phyloP scores from a whole-genome alignment of 306 rosid species.

The Sophora flavescens region DNA sequence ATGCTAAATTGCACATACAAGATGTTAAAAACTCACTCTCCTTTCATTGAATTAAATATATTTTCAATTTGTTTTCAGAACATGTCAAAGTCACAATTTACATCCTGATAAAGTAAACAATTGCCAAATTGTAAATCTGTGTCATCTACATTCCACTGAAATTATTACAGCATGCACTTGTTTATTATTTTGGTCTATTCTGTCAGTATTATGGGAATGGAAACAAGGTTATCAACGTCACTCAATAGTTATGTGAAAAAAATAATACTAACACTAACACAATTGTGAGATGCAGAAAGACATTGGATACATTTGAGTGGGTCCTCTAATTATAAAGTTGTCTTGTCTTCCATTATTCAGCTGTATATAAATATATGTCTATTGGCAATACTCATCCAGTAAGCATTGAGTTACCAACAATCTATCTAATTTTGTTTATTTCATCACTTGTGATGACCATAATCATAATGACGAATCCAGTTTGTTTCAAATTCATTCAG shows the following conservation, averaged over 20 bases:
- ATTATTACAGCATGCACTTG: slow-evolving; percentile 31
- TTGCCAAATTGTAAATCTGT: too few relatives aligned
- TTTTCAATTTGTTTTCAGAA: slow-evolving; percentile 25
- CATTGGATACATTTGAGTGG: too few relatives aligned
- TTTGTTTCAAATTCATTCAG: not conserved
- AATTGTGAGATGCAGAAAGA: too few relatives aligned
- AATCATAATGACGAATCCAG: not conserved
- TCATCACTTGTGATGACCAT: not conserved
- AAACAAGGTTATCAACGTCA: too few relatives aligned
- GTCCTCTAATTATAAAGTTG: not conserved
- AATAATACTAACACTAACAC: too few relatives aligned
- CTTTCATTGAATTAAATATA: not conserved
- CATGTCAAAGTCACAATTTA: slow-evolving; percentile 16
- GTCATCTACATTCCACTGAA: too few relatives aligned
- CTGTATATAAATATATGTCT: not conserved
- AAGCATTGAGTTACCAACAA: not conserved
- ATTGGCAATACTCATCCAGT: not conserved
- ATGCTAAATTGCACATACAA: not conserved
- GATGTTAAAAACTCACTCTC: slow-evolving; percentile 23
- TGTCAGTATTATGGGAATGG: too few relatives aligned
- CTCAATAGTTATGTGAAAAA: not conserved
- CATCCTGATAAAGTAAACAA: slow-evolving; percentile 20
- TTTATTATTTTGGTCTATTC: too few relatives aligned
- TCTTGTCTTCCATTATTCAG: not conserved
- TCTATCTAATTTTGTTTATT: not conserved